These are phyloP conservation scores for Apiotrichum veenhuisii DNA, from an alignment of 1,284 basidiomycete species.

Conservation along the genomic window DNA sequence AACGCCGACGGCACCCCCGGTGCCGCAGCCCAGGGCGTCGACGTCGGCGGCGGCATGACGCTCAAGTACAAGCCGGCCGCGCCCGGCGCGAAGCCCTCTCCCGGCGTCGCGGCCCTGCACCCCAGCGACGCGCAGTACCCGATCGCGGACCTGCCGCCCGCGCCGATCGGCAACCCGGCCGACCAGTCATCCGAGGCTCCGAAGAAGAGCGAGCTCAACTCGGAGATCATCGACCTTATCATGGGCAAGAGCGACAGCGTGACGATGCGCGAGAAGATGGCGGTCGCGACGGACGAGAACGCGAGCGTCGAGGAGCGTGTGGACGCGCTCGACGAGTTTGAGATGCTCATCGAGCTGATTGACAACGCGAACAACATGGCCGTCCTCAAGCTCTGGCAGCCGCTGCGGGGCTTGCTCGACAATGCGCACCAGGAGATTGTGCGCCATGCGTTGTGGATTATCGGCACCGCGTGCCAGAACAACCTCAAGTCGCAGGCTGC, in stretches of 20 bases:
- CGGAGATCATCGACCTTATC: conserved; percentile 77
- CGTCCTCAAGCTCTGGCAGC: conserved; percentile 79
- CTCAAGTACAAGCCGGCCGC: conserved; percentile 36
- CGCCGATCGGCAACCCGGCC: conserved; percentile 29
- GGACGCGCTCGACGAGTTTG: conserved; percentile 84
- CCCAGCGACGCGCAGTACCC: conserved; percentile 34
- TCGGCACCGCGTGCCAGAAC: conserved; percentile 92
- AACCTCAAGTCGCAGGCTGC: conserved; percentile 84
- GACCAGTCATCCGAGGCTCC: conserved; percentile 19
- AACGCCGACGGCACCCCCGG: not conserved
- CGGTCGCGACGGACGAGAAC: conserved; percentile 63
- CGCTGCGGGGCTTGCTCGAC: conserved; percentile 65
- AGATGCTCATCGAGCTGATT: conserved; percentile 91
- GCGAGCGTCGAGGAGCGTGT: conserved; percentile 65
- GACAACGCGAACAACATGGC: conserved; percentile 94
- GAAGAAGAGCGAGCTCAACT: conserved; percentile 32
- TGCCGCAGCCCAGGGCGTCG: not conserved
- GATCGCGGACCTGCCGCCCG: conserved; percentile 27
- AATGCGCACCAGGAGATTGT: conserved; percentile 63
- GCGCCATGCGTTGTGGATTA: conserved; percentile 78
- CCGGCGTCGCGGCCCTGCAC: conserved; percentile 31
- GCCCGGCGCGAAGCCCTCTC: conserved; percentile 13
- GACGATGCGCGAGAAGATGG: conserved; percentile 81
- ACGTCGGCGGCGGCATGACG: conserved; percentile 21
- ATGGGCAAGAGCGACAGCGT: conserved; percentile 79